phyloP scores from a whole-genome alignment of 129 eudicot genomes.

The Helianthus tuberosus region DNA sequence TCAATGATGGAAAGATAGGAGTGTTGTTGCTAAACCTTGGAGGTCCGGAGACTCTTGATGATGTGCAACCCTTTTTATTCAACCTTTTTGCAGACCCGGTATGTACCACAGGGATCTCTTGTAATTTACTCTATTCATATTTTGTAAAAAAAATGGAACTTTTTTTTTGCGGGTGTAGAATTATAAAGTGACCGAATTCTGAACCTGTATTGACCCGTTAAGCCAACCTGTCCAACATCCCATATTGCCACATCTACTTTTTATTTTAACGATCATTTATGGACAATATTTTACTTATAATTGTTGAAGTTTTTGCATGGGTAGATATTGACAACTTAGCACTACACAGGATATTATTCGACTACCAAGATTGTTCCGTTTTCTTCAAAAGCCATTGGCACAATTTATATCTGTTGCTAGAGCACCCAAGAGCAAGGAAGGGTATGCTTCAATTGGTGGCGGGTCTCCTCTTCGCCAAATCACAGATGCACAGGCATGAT shows the following conservation, averaged over 20 bases:
- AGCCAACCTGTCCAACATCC: not conserved
- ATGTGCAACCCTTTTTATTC: slow-evolving; percentile 91
- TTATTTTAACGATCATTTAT: not conserved
- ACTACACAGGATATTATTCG: slow-evolving; percentile 88
- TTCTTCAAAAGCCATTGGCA: slow-evolving; percentile 97
- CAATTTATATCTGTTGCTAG: slow-evolving; percentile 90
- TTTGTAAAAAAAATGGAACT: not conserved
- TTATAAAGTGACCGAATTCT: not conserved
- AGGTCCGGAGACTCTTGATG: slow-evolving; percentile 97
- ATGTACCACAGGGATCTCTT: slow-evolving; percentile 16
- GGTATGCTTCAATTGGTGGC: slow-evolving; percentile 98
- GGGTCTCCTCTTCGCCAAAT: slow-evolving; percentile 97
- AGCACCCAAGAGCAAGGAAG: slow-evolving; percentile 99
- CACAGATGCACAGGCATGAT: slow-evolving; percentile 93
- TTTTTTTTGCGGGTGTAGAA: not conserved
- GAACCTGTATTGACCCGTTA: not conserved
- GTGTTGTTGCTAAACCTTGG: slow-evolving; percentile 93
- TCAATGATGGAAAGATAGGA: slow-evolving; percentile 74
- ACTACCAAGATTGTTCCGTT: slow-evolving; percentile 87
- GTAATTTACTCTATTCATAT: not conserved
- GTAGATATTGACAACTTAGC: no score
- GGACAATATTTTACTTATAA: no score
- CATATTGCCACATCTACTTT: not conserved
- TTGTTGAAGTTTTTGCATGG: no score
- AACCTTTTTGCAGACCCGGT: slow-evolving; percentile 98